Evolutionary conservation across 257 asterid genomes (phyloP), one percentile per base, ranked within the genome.

Genomic region (Hygrophila difformis): DNA sequence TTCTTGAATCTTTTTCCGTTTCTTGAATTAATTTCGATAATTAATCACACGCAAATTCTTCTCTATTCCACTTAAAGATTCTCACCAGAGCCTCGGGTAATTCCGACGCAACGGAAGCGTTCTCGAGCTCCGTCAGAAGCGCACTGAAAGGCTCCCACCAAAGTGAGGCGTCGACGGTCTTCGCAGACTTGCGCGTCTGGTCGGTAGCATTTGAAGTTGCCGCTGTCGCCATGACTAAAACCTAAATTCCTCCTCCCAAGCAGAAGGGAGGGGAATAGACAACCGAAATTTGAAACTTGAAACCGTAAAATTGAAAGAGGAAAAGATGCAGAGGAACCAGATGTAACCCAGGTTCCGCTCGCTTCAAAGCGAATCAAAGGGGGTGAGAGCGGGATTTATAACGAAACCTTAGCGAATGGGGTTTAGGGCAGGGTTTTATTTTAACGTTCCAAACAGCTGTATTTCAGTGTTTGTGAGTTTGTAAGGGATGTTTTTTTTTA

Each of bases 81-180:
- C 9, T 57, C 75, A 82, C 96, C 86, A 91, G 63, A 45, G 70
- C 18, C 24, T 69, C 60, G 12, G 98, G 76, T 43, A 72, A 28
- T 31, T 67, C 72, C 56, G 91, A 69, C 38, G 88, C 64, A 50
- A 61, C 51, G 12, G 77, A 63, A 37, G 79, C 71, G 46, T 71
- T 72, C 44, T 91, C 94, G 38, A 91, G 94, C 18, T 91, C 87
- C 29, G 71, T 53, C 47, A 85, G 78, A 40, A 91, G 55, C 31
- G 40, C 51, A 44, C 21, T 44, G 72, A 91, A 91, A n/a, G 98
- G 80, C 21, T 91, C 94, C 94, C 96, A 91, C 96, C 96, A 91
- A 6, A 91, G 85, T 1, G 92, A 72, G 17, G 81, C 81, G 44
- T 85, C 98, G 6, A 77, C 72, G 9, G 72, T 26, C 55, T 48